Base-by-base conservation (phyloP, 2,329 filamentous ascomycete species). In the Cladosporium cucumerinum region DNA sequence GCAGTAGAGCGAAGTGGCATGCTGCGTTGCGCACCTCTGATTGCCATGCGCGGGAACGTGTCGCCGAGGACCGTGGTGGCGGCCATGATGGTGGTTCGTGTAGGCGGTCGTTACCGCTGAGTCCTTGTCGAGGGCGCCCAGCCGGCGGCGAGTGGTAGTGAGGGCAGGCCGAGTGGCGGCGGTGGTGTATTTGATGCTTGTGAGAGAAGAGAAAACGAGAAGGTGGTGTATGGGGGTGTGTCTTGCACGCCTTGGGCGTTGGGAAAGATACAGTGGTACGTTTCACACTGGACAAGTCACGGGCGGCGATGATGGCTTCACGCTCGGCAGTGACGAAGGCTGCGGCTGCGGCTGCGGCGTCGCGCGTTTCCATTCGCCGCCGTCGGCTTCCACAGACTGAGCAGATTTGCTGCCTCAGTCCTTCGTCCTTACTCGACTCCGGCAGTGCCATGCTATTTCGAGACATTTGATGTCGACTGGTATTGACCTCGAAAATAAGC, bases 11-110 rank as follows among this genome's bases (percentile, higher is more conserved):
- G 60, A 7, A 43, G 12, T 21, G 16, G 23, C 49, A 62, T 39
- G 36, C 34, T 46, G n/a, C 49, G 49, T 30, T 62, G 54, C 48
- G 62, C 62, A 49, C 30, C 55, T 54, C 55, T 58, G 36, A 64
- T 51, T 30, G 62, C 62, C 54, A 64, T 51, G 52, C 62, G 62
- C 48, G 62, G 60, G 34, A 62, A 46, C 60, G 55, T 55, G 16
- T 62, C 60, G 49, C 60, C 60, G 49, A 54, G 18, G 28, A 32
- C 14, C 32, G 46, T 54, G 55, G 62, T 64, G 57, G 62, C 57
- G 62, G 62, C 62, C 46, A 64, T 64, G 62, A 62, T 62, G 49
- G 54, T 25, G 6, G 57, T 32, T 39, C 21, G 48, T 43, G 46
- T 63, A 26, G 28, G 62, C 55, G 62, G 62, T 58, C 54, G 25